phyloP scores from a whole-genome alignment of 2,329 filamentous ascomycete species.

The Zasmidium citrigriseum region DNA sequence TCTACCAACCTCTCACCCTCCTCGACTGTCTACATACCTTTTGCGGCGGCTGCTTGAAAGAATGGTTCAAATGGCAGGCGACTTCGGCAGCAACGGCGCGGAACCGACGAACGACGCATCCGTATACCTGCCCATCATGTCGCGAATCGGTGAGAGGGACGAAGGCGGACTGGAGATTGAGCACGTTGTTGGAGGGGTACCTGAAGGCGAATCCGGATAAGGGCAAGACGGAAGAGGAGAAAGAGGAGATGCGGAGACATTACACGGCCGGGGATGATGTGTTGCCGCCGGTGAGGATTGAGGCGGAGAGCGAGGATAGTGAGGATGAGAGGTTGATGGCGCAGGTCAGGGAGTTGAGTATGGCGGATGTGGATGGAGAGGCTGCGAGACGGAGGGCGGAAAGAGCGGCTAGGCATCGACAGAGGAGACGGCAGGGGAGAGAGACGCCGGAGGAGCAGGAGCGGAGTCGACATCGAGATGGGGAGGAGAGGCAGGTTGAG shows the following conservation, averaged over 20 bases:
- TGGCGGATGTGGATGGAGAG: slow-evolving; percentile 60
- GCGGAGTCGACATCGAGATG: slow-evolving; percentile 20
- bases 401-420: slow-evolving; percentile 17
- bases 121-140: slow-evolving; percentile 90
- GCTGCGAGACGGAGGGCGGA: slow-evolving; percentile 27
- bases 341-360: slow-evolving; percentile 71
- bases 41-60: slow-evolving; percentile 90
- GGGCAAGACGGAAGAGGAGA: slow-evolving; percentile 69
- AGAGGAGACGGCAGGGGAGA: slow-evolving; percentile 18
- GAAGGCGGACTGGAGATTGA: slow-evolving; percentile 85
- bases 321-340: slow-evolving; percentile 71
- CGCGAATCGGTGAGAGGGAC: slow-evolving; percentile 84
- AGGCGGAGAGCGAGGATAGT: slow-evolving; percentile 52
- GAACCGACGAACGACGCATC: slow-evolving; percentile 43
- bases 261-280: slow-evolving; percentile 84
- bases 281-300: slow-evolving; percentile 61
- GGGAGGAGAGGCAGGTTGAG: slow-evolving; percentile 56
- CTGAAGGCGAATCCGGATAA: slow-evolving; percentile 76
- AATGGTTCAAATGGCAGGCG: slow-evolving; percentile 89
- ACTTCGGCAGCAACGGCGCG: slow-evolving; percentile 52
- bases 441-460: not conserved
- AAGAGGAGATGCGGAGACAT: slow-evolving; percentile 69
- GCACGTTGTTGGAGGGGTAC: slow-evolving; percentile 86
- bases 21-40: slow-evolving; percentile 64
- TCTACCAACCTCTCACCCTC: slow-evolving; percentile 42